These are phyloP conservation scores for Cladosporium sp. DNA, from an alignment of 2,329 filamentous ascomycete genomes.

Conservation along the genomic window DNA sequence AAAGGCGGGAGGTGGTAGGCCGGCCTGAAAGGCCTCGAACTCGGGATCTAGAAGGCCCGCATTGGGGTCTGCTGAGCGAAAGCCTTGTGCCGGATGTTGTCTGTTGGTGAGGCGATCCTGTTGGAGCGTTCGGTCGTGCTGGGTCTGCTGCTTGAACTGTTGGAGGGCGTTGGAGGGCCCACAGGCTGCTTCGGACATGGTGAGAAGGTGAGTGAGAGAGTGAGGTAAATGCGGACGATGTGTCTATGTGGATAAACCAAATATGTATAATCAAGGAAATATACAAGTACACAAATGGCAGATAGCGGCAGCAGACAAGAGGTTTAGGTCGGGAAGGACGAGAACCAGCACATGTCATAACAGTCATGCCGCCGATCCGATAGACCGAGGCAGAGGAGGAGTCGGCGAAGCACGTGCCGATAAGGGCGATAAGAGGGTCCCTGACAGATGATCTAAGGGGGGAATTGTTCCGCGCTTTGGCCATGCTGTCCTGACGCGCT, in stretches of 20 bases:
- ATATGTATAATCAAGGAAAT: not conserved
- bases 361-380: not conserved
- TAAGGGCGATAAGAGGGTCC: not conserved
- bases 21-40: slow-evolving; percentile 65
- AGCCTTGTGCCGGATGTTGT: slow-evolving; percentile 49
- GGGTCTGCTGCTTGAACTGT: slow-evolving; percentile 65
- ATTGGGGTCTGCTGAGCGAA: slow-evolving; percentile 55
- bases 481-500: not conserved
- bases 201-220: slow-evolving; percentile 17
- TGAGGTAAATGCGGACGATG: not conserved
- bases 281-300: not conserved
- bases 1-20: slow-evolving; percentile 38
- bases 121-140: slow-evolving; percentile 65
- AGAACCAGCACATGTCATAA: not conserved
- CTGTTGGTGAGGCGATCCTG: slow-evolving; percentile 63
- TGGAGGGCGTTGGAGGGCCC: slow-evolving; percentile 73
- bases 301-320: not conserved
- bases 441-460: no score
- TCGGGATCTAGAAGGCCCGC: slow-evolving; percentile 59
- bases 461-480: slow-evolving; percentile 2
- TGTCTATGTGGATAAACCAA: not conserved
- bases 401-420: not conserved
- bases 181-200: slow-evolving; percentile 66
- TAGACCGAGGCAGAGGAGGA: not conserved
- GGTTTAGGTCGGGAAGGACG: no score